phyloP scores from a whole-genome alignment of 2,329 filamentous ascomycete species.

The Cladosporium sp. region DNA sequence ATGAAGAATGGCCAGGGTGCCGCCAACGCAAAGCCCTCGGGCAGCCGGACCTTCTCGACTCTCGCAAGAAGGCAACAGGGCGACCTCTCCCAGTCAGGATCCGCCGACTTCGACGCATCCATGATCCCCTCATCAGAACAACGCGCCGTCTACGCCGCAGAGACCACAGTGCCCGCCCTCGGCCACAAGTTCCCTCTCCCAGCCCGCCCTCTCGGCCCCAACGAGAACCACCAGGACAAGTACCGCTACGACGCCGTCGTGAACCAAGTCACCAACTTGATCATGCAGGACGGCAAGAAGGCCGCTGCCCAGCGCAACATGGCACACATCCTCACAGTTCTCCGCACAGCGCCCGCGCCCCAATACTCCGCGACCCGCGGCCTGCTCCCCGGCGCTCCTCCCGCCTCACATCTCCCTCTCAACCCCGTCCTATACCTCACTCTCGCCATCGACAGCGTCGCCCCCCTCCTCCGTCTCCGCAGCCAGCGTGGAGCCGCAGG shows the following conservation, averaged over 20 bases:
- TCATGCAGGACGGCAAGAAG: constrained; percentile 92
- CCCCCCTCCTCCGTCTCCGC: constrained; percentile 80
- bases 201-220: constrained; percentile 62
- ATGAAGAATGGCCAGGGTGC: constrained; percentile 42
- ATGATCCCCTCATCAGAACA: constrained; percentile 32
- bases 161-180: constrained; percentile 16
- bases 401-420: constrained; percentile 76
- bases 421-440: constrained; percentile 89
- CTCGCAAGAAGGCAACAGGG: constrained; percentile 34
- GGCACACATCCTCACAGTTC: constrained; percentile 74
- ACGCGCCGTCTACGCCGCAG: constrained; percentile 26
- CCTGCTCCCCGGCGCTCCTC: constrained; percentile 72
- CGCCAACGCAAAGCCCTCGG: constrained; percentile 33
- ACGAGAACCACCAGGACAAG: constrained; percentile 56
- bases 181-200: constrained; percentile 82
- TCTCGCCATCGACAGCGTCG: constrained; percentile 87
- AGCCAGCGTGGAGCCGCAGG: constrained; percentile 75
- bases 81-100: constrained; percentile 6
- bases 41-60: constrained; percentile 60
- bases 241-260: constrained; percentile 79
- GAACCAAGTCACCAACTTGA: constrained; percentile 80
- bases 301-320: constrained; percentile 91
- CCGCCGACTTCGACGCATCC: constrained; percentile 27
- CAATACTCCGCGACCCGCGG: constrained; percentile 69
- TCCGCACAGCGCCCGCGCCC: constrained; percentile 82